Conservation (phyloP, 2,329 filamentous ascomycete genomes). For the Monilinia aucupariae region DNA sequence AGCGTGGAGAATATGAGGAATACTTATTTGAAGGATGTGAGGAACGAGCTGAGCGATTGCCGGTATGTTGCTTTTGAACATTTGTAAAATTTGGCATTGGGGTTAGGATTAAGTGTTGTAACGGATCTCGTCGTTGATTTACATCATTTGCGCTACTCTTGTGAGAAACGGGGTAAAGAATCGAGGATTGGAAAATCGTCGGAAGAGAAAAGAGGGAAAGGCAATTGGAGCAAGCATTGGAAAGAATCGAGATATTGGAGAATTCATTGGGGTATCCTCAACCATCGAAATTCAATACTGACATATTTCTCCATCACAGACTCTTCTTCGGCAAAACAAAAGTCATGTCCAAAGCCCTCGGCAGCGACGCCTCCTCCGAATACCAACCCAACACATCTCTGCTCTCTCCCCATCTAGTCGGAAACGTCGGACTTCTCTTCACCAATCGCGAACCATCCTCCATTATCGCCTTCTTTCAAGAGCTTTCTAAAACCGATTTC, state of each 20-base stretch:
- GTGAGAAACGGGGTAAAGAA: neutral
- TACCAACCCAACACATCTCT: constrained; percentile 70
- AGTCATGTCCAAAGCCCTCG: constrained; percentile 94
- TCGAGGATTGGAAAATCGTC: neutral
- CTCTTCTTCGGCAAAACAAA: constrained; percentile 99
- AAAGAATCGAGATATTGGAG: neutral
- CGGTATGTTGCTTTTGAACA: constrained; percentile 49
- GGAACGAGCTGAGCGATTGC: constrained; percentile 77
- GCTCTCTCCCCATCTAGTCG: constrained; percentile 64
- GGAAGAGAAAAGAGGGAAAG: neutral
- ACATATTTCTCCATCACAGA: constrained; percentile 41
- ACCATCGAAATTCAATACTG: neutral
- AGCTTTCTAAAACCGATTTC: constrained; percentile 74
- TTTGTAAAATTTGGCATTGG: neutral
- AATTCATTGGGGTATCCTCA: neutral
- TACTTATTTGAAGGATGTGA: constrained; percentile 87
- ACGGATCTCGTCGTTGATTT: neutral
- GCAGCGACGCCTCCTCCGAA: constrained; percentile 70
- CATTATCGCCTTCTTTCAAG: constrained; percentile 67
- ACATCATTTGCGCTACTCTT: neutral
- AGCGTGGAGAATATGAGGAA: constrained; percentile 97
- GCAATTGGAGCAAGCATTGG: neutral
- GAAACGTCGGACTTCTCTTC: constrained; percentile 85
- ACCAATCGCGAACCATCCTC: constrained; percentile 67
- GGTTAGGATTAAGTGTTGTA: neutral